Percentiles rank a stretch among this genome's conserved stretches.
Evolutionary conservation across 768 basidiomycete genomes (phyloP).

Genomic region (Podaxis carcinomalis): DNA sequence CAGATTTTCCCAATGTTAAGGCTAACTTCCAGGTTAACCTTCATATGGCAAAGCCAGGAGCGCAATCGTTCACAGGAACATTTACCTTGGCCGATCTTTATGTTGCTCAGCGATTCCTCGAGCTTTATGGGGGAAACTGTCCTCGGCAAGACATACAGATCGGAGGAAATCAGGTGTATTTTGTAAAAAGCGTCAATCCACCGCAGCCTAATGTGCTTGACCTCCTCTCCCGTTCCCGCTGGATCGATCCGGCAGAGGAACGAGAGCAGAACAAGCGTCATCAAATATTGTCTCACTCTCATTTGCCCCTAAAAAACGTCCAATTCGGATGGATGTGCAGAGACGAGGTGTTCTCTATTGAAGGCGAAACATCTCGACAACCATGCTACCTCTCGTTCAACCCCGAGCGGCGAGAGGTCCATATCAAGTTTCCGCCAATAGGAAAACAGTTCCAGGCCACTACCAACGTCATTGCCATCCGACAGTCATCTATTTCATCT

Average conservation of each 20-base stretch:
- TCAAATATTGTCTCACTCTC: slow-evolving; percentile 20
- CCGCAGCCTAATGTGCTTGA: slow-evolving; percentile 31
- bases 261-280: slow-evolving; percentile 28
- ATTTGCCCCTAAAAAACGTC: slow-evolving; percentile 30
- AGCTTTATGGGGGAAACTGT: slow-evolving; percentile 19
- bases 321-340: slow-evolving; percentile 62
- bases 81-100: slow-evolving; percentile 43
- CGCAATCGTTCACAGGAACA: slow-evolving; percentile 37
- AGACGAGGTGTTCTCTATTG: slow-evolving; percentile 49
- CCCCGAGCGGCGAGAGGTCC: slow-evolving; percentile 41
- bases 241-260: slow-evolving; percentile 31
- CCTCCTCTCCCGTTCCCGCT: slow-evolving; percentile 31
- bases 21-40: slow-evolving; percentile 53
- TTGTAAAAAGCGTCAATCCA: slow-evolving; percentile 22
- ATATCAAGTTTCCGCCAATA: slow-evolving; percentile 26
- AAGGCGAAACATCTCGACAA: slow-evolving; percentile 21
- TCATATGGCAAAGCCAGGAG: slow-evolving; percentile 24
- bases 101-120: slow-evolving; percentile 42
- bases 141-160: slow-evolving; percentile 15
- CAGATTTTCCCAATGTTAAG: slow-evolving; percentile 28
- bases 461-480: slow-evolving; percentile 34
- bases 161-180: slow-evolving; percentile 26
- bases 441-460: slow-evolving; percentile 7
- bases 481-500: slow-evolving; percentile 37
- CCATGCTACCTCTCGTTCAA: slow-evolving; percentile 29